Evolutionary conservation across 176 grass and related monocot species (phyloP).

Genomic region (Aegilops longissima): DNA sequence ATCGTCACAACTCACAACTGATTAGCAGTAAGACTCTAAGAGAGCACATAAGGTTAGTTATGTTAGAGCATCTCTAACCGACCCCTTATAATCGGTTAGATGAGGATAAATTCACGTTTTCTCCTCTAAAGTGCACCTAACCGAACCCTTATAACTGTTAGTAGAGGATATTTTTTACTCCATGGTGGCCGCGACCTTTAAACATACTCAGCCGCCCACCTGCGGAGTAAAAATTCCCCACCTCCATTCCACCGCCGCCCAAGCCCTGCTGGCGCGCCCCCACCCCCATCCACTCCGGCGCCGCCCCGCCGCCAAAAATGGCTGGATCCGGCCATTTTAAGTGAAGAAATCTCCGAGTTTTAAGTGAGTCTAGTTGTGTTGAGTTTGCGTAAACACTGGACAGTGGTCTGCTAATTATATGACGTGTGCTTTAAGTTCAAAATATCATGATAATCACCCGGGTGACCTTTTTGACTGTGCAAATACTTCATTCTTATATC

Average conservation of each 20-base stretch:
- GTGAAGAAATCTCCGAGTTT: neutral
- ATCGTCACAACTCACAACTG: neutral
- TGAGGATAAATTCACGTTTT: too few relatives aligned
- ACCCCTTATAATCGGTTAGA: too few relatives aligned
- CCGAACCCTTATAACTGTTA: too few relatives aligned
- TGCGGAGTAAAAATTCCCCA: too few relatives aligned
- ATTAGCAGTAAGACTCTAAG: neutral
- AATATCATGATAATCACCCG: constrained; percentile 15
- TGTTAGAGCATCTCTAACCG: neutral
- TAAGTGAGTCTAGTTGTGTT: neutral
- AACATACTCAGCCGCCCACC: too few relatives aligned
- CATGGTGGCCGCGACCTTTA: too few relatives aligned
- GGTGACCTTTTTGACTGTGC: neutral
- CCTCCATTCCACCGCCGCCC: too few relatives aligned
- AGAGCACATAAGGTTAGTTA: neutral
- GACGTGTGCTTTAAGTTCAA: constrained; percentile 22
- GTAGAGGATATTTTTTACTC: too few relatives aligned
- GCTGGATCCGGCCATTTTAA: neutral
- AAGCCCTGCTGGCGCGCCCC: too few relatives aligned
- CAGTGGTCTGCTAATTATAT: neutral
- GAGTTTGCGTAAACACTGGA: neutral
- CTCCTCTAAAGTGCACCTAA: too few relatives aligned
- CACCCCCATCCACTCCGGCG: too few relatives aligned
- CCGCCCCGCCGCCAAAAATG: too few relatives aligned
- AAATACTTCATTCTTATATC: constrained; percentile 14